phyloP scores from a whole-genome alignment of 2,329 filamentous ascomycete species.

The Aspergillus piperis region DNA sequence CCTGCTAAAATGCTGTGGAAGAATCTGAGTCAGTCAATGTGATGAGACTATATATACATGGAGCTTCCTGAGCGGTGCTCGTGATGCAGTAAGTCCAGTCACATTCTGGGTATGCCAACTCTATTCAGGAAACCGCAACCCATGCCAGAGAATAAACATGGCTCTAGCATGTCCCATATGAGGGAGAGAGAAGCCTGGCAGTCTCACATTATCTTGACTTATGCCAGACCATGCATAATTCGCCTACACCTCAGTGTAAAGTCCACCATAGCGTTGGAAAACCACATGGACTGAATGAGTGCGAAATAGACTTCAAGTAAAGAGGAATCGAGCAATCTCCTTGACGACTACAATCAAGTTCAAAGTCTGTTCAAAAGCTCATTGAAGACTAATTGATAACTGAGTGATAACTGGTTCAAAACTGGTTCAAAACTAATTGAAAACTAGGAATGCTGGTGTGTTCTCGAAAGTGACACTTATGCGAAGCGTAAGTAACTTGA shows the following conservation, averaged over 20 bases:
- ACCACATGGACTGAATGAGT: neutral
- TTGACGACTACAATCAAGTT: too few species aligned
- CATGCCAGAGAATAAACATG: neutral
- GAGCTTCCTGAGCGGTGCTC: neutral
- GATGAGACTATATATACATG: neutral
- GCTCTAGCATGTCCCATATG: neutral
- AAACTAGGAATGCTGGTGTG: too few species aligned
- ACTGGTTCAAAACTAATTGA: too few species aligned
- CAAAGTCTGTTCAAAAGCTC: too few species aligned
- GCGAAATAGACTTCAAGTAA: neutral
- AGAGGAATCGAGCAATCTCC: too few species aligned
- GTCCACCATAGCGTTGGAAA: neutral
- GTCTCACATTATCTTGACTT: neutral
- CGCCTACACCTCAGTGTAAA: neutral
- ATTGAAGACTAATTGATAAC: too few species aligned
- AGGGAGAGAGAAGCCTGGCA: neutral
- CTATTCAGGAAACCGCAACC: neutral
- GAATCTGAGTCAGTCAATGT: neutral
- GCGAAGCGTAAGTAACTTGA: too few species aligned
- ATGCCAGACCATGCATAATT: neutral
- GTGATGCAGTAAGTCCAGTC: neutral
- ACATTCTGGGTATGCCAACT: neutral
- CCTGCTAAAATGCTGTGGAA: neutral
- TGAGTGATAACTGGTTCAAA: too few species aligned
- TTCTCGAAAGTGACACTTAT: too few species aligned